Conservation (phyloP, 805 yeast genomes). For the Lipomyces yamadae region DNA sequence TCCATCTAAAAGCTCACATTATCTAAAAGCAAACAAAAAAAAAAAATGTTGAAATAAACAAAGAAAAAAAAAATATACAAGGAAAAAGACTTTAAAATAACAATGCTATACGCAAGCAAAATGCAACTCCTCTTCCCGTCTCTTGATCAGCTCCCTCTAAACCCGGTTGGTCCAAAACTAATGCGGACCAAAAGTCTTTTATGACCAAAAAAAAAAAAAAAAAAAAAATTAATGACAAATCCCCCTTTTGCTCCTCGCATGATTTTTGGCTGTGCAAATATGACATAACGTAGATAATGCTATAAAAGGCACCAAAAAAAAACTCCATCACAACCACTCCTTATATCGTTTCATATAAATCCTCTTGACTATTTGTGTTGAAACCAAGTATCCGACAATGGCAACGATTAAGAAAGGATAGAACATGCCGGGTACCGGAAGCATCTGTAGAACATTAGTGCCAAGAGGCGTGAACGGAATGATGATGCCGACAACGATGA, state of each 20-base stretch:
- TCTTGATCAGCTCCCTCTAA: too few relatives aligned
- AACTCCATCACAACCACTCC: constrained; percentile 36
- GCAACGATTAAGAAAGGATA: constrained; percentile 34
- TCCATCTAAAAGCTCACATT: too few relatives aligned
- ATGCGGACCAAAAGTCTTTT: too few relatives aligned
- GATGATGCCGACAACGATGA: constrained; percentile 31
- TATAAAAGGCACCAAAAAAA: background rate
- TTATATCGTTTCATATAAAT: constrained; percentile 30
- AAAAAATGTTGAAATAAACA: too few relatives aligned
- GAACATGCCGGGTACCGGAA: constrained; percentile 37
- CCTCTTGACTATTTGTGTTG: constrained; percentile 37
- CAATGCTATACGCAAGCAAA: background rate
- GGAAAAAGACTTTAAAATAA: background rate
- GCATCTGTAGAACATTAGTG: constrained; percentile 34
- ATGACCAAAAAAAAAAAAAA: background rate
- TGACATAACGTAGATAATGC: too few relatives aligned
- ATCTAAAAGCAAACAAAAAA: too few relatives aligned
- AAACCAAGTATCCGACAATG: constrained; percentile 35
- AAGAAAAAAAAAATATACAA: background rate
- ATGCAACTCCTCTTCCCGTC: background rate
- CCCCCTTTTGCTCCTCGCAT: background rate
- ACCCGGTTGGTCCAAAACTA: too few relatives aligned
- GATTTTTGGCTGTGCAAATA: too few relatives aligned
- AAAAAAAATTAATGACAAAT: background rate
- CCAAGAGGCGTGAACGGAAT: constrained; percentile 37